These are phyloP conservation scores for Zasmidium cellare DNA, from an alignment of 2,329 filamentous ascomycete species.

Conservation along the genomic window DNA sequence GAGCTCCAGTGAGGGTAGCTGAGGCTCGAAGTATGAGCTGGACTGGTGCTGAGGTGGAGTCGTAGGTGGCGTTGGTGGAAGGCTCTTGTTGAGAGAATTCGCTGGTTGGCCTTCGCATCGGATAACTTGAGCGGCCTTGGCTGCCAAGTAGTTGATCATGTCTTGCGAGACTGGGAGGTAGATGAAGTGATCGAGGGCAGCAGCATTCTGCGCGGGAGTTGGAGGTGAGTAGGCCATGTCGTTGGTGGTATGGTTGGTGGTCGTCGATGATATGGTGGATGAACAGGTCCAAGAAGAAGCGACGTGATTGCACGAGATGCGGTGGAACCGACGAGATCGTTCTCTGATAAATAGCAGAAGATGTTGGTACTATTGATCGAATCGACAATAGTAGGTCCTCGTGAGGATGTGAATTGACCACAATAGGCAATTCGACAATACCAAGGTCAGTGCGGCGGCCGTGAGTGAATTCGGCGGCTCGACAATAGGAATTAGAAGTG, in stretches of 20 bases:
- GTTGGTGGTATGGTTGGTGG: conserved; percentile 19
- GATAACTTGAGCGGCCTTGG: conserved; percentile 75
- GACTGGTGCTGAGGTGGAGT: conserved; percentile 55
- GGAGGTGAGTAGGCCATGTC: conserved; percentile 48
- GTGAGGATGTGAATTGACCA: conserved; percentile 19
- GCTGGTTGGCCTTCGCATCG: conserved; percentile 62
- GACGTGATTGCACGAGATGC: conserved; percentile 5
- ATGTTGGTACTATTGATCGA: conserved; percentile 27
- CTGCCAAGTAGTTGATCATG: conserved; percentile 77
- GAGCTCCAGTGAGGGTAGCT: conserved; percentile 75
- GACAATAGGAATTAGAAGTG: conserved; percentile 29
- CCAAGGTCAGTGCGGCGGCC: not conserved
- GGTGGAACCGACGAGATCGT: not conserved
- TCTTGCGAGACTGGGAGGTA: conserved; percentile 71
- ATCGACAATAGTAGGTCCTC: conserved; percentile 28
- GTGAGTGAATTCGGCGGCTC: conserved; percentile 7
- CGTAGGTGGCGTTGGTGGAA: conserved; percentile 60
- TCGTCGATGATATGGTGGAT: conserved; percentile 9
- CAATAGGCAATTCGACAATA: conserved; percentile 22
- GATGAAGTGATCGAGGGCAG: conserved; percentile 77
- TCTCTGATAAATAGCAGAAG: not conserved
- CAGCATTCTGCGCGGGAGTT: conserved; percentile 60
- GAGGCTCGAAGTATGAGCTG: conserved; percentile 51
- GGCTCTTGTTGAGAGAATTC: conserved; percentile 44
- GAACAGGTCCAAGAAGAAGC: not conserved